Evolutionary conservation across 2,329 filamentous ascomycete genomes (phyloP).

Genomic region (Exophiala dermatitidis): DNA sequence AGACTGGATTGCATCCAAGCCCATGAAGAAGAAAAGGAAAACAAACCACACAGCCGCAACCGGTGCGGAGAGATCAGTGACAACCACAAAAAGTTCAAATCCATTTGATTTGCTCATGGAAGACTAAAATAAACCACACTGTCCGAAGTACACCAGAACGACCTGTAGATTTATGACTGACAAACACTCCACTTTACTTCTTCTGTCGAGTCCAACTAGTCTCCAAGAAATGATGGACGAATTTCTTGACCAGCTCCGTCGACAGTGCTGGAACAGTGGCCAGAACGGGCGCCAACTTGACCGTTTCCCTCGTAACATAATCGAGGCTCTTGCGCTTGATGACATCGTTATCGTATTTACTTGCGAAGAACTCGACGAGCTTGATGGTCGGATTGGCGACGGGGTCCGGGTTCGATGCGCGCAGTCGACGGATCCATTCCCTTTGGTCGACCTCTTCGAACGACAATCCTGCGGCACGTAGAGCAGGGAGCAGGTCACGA

Average conservation of each 20-base stretch:
- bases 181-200: neutral
- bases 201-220: constrained; percentile 29
- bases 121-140: constrained; percentile 39
- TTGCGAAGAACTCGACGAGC: constrained; percentile 47
- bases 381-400: constrained; percentile 47
- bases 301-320: constrained; percentile 35
- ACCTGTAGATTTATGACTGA: neutral
- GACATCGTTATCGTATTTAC: constrained; percentile 39
- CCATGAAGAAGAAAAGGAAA: constrained; percentile 10
- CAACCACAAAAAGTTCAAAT: constrained; percentile 2
- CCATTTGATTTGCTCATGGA: constrained; percentile 9
- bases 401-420: constrained; percentile 44
- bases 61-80: neutral
- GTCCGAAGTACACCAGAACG: constrained; percentile 30
- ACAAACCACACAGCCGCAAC: neutral
- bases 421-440: constrained; percentile 34
- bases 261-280: constrained; percentile 30
- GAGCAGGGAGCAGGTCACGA: constrained; percentile 46
- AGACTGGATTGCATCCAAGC: constrained; percentile 3
- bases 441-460: constrained; percentile 28
- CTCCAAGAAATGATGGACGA: constrained; percentile 25
- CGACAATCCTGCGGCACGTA: constrained; percentile 42
- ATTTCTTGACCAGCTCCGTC: constrained; percentile 18
- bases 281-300: constrained; percentile 31
- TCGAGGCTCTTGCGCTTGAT: constrained; percentile 30